Evolutionary conservation across 352 stramenopile species (phyloP).

Genomic region (Phytopythium litorale): DNA sequence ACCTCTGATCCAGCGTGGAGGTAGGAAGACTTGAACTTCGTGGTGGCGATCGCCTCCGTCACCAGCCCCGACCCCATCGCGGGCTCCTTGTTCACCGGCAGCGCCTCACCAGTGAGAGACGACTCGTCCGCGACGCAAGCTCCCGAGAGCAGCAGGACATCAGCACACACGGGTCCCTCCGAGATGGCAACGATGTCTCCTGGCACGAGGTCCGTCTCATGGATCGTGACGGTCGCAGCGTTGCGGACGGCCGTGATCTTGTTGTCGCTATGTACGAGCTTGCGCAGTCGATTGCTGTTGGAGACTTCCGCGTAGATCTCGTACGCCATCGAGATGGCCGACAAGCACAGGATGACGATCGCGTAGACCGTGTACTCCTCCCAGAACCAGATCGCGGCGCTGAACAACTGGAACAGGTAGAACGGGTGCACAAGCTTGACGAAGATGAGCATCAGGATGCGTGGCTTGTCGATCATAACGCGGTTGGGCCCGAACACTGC

Average conservation of each 20-base stretch:
- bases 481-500: constrained; percentile 45
- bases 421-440: constrained; percentile 49
- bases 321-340: constrained; percentile 34
- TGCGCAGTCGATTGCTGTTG: constrained; percentile 37
- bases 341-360: constrained; percentile 40
- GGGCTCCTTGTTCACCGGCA: constrained; percentile 28
- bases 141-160: constrained; percentile 45
- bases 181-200: constrained; percentile 46
- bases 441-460: constrained; percentile 41
- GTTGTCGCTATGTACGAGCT: constrained; percentile 33
- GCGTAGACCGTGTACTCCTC: constrained; percentile 48
- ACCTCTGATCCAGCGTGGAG: constrained; percentile 31
- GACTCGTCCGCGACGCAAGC: constrained; percentile 44
- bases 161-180: constrained; percentile 28
- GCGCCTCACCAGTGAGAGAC: constrained; percentile 43
- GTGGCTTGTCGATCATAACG: constrained; percentile 38
- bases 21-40: constrained; percentile 23
- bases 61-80: constrained; percentile 15
- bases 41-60: constrained; percentile 20
- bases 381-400: constrained; percentile 41
- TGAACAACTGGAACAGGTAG: constrained; percentile 64
- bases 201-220: constrained; percentile 40
- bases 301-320: constrained; percentile 46
- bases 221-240: constrained; percentile 9
- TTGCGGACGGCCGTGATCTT: constrained; percentile 26